Conservation (phyloP, 2,329 filamentous ascomycete species). For the Colletotrichum shisoi region DNA sequence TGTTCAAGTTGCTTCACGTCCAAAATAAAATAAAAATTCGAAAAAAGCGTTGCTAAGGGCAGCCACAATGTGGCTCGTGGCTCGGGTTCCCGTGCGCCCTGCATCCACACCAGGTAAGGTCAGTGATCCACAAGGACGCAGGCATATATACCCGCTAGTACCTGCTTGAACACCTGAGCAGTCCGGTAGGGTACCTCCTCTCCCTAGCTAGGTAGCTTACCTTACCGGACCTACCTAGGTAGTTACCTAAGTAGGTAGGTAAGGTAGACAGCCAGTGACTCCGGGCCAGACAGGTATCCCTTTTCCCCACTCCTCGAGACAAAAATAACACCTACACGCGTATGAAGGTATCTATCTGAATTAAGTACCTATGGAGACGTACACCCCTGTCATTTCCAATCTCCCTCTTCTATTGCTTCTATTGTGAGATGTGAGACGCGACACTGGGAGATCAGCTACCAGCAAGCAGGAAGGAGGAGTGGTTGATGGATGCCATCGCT, state of each 20-base stretch:
- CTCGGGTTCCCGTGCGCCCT: conserved; percentile 17
- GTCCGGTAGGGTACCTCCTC: no score
- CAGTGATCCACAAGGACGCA: background rate
- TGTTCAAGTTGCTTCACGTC: conserved; percentile 6
- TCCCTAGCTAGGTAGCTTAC: background rate
- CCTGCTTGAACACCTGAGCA: no score
- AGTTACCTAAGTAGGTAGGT: background rate
- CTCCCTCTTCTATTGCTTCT: background rate
- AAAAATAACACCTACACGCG: no score
- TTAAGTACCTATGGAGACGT: no score
- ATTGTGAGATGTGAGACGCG: background rate
- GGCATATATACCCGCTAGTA: background rate
- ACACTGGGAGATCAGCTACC: no score
- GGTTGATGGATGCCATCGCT: background rate
- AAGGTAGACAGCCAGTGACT: background rate
- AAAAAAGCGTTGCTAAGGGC: conserved; percentile 30
- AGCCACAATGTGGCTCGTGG: conserved; percentile 39
- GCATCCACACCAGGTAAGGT: background rate
- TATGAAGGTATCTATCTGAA: no score
- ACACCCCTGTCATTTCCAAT: background rate
- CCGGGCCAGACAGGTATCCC: background rate
- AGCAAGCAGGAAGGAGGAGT: background rate
- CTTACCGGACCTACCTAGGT: no score
- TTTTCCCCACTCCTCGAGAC: conserved; percentile 14
- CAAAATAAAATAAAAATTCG: conserved; percentile 12